These are phyloP conservation scores for Cryomyces minteri DNA, from an alignment of 495 filamentous ascomycete species.

Conservation along the genomic window DNA sequence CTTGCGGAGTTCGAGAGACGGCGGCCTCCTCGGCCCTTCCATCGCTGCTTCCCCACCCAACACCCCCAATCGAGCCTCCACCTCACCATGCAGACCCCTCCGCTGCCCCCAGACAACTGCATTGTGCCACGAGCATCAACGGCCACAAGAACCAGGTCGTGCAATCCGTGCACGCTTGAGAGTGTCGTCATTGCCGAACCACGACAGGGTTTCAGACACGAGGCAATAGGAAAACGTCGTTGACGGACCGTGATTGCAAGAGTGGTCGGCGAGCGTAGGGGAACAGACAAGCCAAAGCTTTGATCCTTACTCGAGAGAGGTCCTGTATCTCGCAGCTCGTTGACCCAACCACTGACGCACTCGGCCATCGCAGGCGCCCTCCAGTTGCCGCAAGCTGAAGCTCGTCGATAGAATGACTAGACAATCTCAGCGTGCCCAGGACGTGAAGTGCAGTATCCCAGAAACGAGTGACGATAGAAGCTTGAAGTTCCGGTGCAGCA, in stretches of 20 bases:
- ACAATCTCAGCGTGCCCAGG: too few species aligned
- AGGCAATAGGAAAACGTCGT: slow-evolving; percentile 1
- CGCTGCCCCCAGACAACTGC: not conserved
- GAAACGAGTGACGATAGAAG: too few species aligned
- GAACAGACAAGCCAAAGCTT: slow-evolving; percentile 79
- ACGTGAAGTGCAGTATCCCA: too few species aligned
- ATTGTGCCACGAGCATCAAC: not conserved
- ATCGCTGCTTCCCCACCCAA: not conserved
- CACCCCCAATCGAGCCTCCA: not conserved
- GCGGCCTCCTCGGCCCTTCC: not conserved
- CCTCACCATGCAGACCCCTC: not conserved
- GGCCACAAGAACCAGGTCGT: not conserved
- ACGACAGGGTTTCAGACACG: not conserved
- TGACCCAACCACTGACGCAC: slow-evolving; percentile 1
- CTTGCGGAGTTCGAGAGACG: slow-evolving; percentile 4
- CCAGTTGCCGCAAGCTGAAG: too few species aligned
- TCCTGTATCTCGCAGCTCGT: slow-evolving; percentile 32
- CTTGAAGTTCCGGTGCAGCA: too few species aligned
- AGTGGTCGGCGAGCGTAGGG: not conserved
- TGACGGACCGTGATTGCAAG: too few species aligned
- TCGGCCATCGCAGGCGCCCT: not conserved
- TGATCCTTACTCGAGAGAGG: slow-evolving; percentile 94
- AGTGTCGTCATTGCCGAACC: not conserved
- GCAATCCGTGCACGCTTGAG: not conserved
- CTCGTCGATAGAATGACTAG: not conserved